Percentiles rank a stretch among this genome's conserved stretches.
Evolutionary conservation across 352 stramenopile genomes (phyloP).

Genomic region (Globisporangium cylindrosporum): DNA sequence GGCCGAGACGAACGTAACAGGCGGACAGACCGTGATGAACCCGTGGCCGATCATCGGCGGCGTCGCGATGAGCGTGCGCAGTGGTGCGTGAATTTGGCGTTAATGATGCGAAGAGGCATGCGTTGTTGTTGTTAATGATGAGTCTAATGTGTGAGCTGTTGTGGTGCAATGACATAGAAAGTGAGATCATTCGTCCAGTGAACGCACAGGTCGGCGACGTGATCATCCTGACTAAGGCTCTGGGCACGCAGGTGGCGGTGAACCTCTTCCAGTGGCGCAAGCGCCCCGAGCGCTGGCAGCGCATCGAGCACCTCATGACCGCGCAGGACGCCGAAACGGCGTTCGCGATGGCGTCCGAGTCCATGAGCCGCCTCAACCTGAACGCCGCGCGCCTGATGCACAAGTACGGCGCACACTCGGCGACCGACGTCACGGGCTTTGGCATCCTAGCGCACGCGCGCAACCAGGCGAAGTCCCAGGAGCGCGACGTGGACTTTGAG

Average conservation of each 20-base stretch:
- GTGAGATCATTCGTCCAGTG: constrained; percentile 87
- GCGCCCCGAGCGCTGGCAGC: constrained; percentile 72
- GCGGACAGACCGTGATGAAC: constrained; percentile 95
- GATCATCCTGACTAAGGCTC: constrained; percentile 92
- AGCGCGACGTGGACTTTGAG: constrained; percentile 85
- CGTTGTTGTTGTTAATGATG: background rate
- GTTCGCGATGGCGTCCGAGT: constrained; percentile 91
- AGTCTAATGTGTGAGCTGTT: background rate
- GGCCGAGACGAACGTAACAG: constrained; percentile 90
- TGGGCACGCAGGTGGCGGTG: constrained; percentile 93
- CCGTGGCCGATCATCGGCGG: constrained; percentile 95
- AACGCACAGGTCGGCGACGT: constrained; percentile 88
- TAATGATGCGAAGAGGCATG: background rate
- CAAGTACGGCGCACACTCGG: constrained; percentile 89
- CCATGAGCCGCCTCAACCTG: constrained; percentile 92
- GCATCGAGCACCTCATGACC: constrained; percentile 68
- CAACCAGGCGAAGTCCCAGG: constrained; percentile 93
- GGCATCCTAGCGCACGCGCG: constrained; percentile 91
- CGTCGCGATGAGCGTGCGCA: constrained; percentile 88
- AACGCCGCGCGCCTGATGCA: constrained; percentile 91
- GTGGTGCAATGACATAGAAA: constrained; percentile 31
- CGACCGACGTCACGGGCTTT: constrained; percentile 97
- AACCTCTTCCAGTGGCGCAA: constrained; percentile 93
- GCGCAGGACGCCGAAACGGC: constrained; percentile 75
- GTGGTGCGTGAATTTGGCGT: constrained; percentile 27